phyloP scores from a whole-genome alignment of 2,329 filamentous ascomycete genomes.

The Monilinia vaccinii-corymbosi region DNA sequence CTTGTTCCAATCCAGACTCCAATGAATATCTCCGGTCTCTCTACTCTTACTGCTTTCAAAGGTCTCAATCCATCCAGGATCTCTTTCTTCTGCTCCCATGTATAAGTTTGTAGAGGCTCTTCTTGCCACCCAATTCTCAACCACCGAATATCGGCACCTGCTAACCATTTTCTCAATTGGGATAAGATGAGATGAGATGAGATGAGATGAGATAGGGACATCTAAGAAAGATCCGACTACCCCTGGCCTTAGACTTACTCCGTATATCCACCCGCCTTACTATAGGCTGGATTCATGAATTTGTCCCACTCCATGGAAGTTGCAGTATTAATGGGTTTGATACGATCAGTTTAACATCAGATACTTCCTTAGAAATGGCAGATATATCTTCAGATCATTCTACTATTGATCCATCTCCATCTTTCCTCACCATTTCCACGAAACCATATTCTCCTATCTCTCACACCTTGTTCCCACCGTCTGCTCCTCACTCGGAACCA shows the following conservation, averaged over 20 bases:
- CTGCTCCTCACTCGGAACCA: slow-evolving; percentile 13
- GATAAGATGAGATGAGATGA: background rate
- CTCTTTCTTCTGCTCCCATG: slow-evolving; percentile 23
- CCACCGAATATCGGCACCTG: slow-evolving; percentile 19
- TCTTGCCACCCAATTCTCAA: slow-evolving; percentile 23
- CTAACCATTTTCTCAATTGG: slow-evolving; percentile 20
- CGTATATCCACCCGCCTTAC: background rate
- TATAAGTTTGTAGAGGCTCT: slow-evolving; percentile 25
- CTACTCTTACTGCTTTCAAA: slow-evolving; percentile 17
- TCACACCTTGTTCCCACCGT: slow-evolving; percentile 22
- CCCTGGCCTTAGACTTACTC: background rate
- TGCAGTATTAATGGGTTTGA: background rate
- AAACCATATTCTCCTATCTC: slow-evolving; percentile 28
- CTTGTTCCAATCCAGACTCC: slow-evolving; percentile 25
- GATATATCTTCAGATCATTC: background rate
- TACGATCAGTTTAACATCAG: background rate
- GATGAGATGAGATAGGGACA: background rate
- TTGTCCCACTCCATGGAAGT: background rate
- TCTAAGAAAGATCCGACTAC: background rate
- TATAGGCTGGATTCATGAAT: background rate
- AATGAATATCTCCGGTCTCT: slow-evolving; percentile 22
- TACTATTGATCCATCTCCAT: background rate
- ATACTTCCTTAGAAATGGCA: background rate
- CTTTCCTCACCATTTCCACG: slow-evolving; percentile 21
- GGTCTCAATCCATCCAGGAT: slow-evolving; percentile 22